Percentiles rank a stretch among this genome's conserved stretches.
Evolutionary conservation across 805 yeast genomes (phyloP).

Genomic region (Yarrowia sp.): DNA sequence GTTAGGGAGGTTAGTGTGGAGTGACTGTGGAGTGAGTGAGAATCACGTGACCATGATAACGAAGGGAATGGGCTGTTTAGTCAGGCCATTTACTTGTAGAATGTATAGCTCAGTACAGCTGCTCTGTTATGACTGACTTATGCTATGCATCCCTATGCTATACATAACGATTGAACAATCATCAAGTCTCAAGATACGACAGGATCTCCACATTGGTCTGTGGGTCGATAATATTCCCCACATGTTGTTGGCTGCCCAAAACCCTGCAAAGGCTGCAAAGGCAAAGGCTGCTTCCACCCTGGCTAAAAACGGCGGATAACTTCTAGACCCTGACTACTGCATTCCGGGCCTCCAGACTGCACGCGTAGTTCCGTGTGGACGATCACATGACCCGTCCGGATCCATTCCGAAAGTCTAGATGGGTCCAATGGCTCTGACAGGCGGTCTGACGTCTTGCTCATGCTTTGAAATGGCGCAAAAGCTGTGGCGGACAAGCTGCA

Average conservation of each 20-base stretch:
- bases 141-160: constrained; percentile 14
- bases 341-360: constrained; percentile 2
- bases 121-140: not conserved
- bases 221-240: constrained; percentile 25
- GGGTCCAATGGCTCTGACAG: not conserved
- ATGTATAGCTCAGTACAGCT: too few relatives aligned
- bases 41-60: not conserved
- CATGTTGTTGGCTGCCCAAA: constrained; percentile 1
- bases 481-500: not conserved
- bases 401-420: constrained; percentile 22
- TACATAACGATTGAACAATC: not conserved
- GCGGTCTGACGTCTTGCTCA: constrained; percentile 5
- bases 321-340: constrained; percentile 36
- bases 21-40: not conserved
- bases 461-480: constrained; percentile 14
- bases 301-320: constrained; percentile 25
- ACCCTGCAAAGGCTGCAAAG: too few relatives aligned
- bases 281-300: not conserved
- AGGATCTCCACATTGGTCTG: constrained; percentile 1
- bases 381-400: constrained; percentile 8
- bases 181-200: too few relatives aligned
- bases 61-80: too few relatives aligned
- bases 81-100: too few relatives aligned
- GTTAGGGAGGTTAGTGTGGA: not conserved
- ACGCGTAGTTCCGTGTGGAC: not conserved